A percentile compares a stretch with the other conserved stretches of the same genome.
These are phyloP conservation scores for Kwoniella europaea DNA, from an alignment of 768 basidiomycete species.

Conservation along the genomic window DNA sequence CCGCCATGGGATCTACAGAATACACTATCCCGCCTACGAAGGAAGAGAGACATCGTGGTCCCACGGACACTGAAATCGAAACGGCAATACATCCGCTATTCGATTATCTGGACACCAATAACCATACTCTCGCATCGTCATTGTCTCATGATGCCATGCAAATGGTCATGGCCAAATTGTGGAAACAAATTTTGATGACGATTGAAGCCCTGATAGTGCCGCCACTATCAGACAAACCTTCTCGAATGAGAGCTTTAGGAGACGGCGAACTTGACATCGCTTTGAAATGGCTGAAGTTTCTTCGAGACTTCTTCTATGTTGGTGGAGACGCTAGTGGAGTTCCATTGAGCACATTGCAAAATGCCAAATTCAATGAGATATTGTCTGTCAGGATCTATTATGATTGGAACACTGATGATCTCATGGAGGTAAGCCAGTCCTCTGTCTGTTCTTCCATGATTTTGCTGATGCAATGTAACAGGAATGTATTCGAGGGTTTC, in stretches of 20 bases:
- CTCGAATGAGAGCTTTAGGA: slow-evolving; percentile 86
- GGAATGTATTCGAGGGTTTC: slow-evolving; percentile 94
- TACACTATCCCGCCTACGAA: slow-evolving; percentile 48
- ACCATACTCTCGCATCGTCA: slow-evolving; percentile 86
- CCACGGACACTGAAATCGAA: slow-evolving; percentile 91
- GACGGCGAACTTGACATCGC: slow-evolving; percentile 98
- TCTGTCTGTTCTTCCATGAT: slow-evolving; percentile 18
- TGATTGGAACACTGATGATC: slow-evolving; percentile 71
- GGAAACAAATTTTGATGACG: slow-evolving; percentile 90
- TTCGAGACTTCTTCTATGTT: slow-evolving; percentile 93
- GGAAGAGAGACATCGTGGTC: slow-evolving; percentile 54
- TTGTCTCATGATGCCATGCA: slow-evolving; percentile 81
- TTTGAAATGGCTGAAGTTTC: slow-evolving; percentile 97
- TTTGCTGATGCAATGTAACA: slow-evolving; percentile 53
- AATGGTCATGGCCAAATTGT: slow-evolving; percentile 88
- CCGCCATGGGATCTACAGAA: slow-evolving; percentile 60
- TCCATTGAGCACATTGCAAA: slow-evolving; percentile 81
- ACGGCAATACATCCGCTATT: slow-evolving; percentile 87
- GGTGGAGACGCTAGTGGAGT: slow-evolving; percentile 85
- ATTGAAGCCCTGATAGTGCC: slow-evolving; percentile 90
- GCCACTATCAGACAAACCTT: slow-evolving; percentile 79
- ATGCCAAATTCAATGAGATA: slow-evolving; percentile 91
- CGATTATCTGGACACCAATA: slow-evolving; percentile 93
- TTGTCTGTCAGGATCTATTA: slow-evolving; percentile 91
- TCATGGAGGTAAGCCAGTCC: slow-evolving; percentile 57